These are phyloP conservation scores for Wickerhamiella musiphila DNA, from an alignment of 805 yeast genomes.

Conservation along the genomic window DNA sequence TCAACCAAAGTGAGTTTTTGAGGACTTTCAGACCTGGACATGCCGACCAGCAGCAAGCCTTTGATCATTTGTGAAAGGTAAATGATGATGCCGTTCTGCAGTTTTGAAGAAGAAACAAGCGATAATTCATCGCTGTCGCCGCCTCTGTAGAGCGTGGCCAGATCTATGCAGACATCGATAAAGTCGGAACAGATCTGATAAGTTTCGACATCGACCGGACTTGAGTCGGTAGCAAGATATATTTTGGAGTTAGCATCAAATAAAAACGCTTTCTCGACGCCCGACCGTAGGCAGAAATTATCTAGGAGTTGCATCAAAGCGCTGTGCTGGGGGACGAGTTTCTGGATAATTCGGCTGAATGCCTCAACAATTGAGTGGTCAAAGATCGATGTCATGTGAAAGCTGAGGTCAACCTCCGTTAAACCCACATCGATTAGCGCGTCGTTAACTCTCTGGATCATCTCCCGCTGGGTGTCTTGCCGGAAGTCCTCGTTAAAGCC, in stretches of 20 bases:
- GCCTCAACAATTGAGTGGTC: constrained; percentile 96
- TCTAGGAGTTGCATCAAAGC: constrained; percentile 78
- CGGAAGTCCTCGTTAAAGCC: constrained; percentile 89
- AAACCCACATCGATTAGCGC: constrained; percentile 77
- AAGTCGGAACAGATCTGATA: constrained; percentile 96
- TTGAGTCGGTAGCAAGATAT: constrained; percentile 88
- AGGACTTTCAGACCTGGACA: constrained; percentile 50
- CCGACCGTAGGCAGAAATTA: constrained; percentile 70
- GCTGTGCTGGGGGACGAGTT: constrained; percentile 75
- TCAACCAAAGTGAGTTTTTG: constrained; percentile 53
- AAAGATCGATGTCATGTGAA: constrained; percentile 82
- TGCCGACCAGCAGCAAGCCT: constrained; percentile 79
- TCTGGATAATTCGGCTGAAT: constrained; percentile 81
- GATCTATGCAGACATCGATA: constrained; percentile 81
- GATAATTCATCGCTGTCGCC: constrained; percentile 5
- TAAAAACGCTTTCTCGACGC: constrained; percentile 80
- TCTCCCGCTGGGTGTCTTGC: constrained; percentile 87
- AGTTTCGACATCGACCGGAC: constrained; percentile 87
- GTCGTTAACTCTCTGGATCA: constrained; percentile 89
- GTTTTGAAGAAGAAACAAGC: constrained; percentile 27
- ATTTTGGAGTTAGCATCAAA: constrained; percentile 87
- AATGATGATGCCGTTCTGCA: constrained; percentile 70
- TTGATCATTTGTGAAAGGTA: constrained; percentile 84
- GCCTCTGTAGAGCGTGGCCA: constrained; percentile 31
- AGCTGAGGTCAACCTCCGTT: constrained; percentile 80